Percentiles rank a stretch among this genome's conserved stretches.
These are phyloP conservation scores for Durusdinium trenchii DNA, from an alignment of 73 alveolate genomes.

Conservation along the genomic window DNA sequence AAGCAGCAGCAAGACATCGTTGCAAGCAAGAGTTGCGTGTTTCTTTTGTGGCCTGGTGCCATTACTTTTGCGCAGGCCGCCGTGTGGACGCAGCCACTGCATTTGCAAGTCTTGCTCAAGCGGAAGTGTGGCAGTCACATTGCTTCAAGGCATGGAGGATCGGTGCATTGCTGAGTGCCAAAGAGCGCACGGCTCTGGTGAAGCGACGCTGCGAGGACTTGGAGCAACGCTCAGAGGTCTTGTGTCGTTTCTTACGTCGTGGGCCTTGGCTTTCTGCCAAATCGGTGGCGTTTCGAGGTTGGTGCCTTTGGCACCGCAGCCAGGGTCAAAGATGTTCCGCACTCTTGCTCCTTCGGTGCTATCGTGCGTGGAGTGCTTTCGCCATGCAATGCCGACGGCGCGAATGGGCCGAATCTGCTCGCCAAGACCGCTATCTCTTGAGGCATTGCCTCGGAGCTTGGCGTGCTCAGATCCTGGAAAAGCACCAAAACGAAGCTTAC, in stretches of 20 bases:
- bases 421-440: constrained; percentile 41
- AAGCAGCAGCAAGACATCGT: not conserved
- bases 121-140: constrained; percentile 1
- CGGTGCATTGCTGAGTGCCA: constrained; percentile 11
- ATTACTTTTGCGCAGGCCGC: not conserved
- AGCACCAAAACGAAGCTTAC: not conserved
- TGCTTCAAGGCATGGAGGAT: constrained; percentile 42
- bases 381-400: not conserved
- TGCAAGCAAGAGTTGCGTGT: constrained; percentile 16
- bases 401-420: constrained; percentile 52
- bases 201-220: too few species aligned
- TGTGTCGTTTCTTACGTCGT: too few species aligned
- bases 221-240: too few species aligned
- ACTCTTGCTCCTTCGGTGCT: too few species aligned
- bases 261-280: too few species aligned
- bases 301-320: too few species aligned
- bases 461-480: constrained; percentile 15
- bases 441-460: constrained; percentile 46
- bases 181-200: too few species aligned
- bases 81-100: not conserved
- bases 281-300: too few species aligned
- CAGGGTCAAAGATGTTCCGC: too few species aligned
- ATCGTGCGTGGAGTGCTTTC: too few species aligned
- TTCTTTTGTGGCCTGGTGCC: constrained; percentile 22
- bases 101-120: not conserved